Percentiles rank a stretch among this genome's conserved stretches.
These are phyloP conservation scores for Kernera saxatilis DNA, from an alignment of 345 rosid species.

Conservation along the genomic window DNA sequence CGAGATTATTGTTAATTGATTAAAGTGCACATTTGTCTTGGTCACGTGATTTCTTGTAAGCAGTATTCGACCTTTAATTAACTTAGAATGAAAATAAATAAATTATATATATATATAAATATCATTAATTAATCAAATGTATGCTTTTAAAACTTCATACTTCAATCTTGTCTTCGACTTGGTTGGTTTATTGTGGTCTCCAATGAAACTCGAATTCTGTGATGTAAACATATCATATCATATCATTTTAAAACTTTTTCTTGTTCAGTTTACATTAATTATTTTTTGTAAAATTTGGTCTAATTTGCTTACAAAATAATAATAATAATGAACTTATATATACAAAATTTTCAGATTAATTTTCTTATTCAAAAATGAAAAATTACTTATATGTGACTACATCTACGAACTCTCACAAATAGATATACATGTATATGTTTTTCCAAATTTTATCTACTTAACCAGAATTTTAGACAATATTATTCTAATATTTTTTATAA, in stretches of 20 bases:
- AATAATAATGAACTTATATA: no score
- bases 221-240: constrained; percentile 1
- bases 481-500: not conserved
- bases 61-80: not conserved
- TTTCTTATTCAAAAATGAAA: not conserved
- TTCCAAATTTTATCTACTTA: no score
- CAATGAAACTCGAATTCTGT: constrained; percentile 9
- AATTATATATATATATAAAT: no score
- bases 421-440: not conserved
- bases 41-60: constrained; percentile 16
- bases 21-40: constrained; percentile 29
- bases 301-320: not conserved
- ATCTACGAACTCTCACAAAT: not conserved
- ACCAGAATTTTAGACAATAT: no score
- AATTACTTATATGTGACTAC: not conserved
- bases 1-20: constrained; percentile 9
- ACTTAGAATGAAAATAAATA: not conserved
- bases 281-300: not conserved
- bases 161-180: constrained; percentile 26
- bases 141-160: constrained; percentile 9
- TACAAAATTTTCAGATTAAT: not conserved
- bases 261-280: not conserved
- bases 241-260: not conserved
- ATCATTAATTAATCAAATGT: not conserved
- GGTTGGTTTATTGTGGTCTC: constrained; percentile 25